Percentiles rank a stretch among this genome's conserved stretches.
phyloP scores from a whole-genome alignment of 2,329 filamentous ascomycete species.

The Botrytis cinerea region DNA sequence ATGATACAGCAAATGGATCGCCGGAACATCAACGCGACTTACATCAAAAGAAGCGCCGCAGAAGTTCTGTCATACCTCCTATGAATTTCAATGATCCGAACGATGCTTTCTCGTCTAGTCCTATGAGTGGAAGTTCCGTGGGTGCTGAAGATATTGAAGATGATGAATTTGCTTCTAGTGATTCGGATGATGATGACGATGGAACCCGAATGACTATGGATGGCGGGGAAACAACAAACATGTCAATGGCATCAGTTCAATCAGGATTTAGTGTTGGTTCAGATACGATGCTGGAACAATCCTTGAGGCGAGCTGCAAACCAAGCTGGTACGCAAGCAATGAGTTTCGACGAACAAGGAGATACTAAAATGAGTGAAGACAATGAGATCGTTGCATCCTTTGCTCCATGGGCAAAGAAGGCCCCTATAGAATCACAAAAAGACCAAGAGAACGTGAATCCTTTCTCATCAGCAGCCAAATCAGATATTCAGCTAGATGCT shows the following conservation, averaged over 20 bases:
- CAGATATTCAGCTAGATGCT: constrained; percentile 31
- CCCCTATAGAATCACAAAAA: constrained; percentile 38
- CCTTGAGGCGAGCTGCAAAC: constrained; percentile 71
- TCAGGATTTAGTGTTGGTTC: constrained; percentile 63
- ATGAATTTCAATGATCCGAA: constrained; percentile 66
- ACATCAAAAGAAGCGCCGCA: constrained; percentile 61
- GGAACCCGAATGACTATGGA: constrained; percentile 83
- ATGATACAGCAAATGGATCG: constrained; percentile 58
- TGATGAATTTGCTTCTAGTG: constrained; percentile 52
- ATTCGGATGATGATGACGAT: constrained; percentile 62
- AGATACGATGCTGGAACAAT: constrained; percentile 74
- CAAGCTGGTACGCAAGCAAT: constrained; percentile 74
- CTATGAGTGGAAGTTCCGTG: constrained; percentile 65
- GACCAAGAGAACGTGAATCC: constrained; percentile 54
- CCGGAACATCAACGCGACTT: constrained; percentile 66
- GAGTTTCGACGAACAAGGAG: constrained; percentile 55
- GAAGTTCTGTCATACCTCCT: constrained; percentile 67
- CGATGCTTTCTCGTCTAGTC: constrained; percentile 72
- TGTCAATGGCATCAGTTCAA: constrained; percentile 63
- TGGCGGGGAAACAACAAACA: constrained; percentile 64
- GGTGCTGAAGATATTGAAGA: constrained; percentile 49
- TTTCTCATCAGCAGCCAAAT: constrained; percentile 44
- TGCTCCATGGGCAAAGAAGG: constrained; percentile 68
- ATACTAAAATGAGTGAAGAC: constrained; percentile 53
- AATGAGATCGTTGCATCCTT: constrained; percentile 77